phyloP scores from a whole-genome alignment of 1,139 yeast genomes.

The Blastobotrys buckinghamii region DNA sequence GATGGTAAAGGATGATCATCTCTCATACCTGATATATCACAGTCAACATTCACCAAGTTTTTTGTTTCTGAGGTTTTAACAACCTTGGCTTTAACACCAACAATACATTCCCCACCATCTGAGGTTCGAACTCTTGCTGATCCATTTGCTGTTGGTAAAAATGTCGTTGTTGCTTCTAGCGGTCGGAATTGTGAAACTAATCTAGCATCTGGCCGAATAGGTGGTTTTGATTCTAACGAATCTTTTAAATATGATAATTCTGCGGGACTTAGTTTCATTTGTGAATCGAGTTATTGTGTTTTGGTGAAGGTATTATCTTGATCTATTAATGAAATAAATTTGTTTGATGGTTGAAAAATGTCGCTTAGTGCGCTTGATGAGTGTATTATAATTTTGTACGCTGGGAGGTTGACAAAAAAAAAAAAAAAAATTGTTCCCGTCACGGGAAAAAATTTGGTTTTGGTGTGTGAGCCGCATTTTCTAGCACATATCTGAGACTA shows the following conservation, averaged over 20 bases:
- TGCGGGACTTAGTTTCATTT: constrained; percentile 60
- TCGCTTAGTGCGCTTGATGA: no score
- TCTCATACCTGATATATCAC: constrained; percentile 46
- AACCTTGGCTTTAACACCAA: constrained; percentile 82
- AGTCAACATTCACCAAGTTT: constrained; percentile 62
- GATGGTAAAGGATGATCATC: constrained; percentile 33
- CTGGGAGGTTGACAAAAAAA: no score
- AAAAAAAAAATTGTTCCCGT: no score
- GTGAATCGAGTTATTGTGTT: not conserved
- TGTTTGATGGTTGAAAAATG: no score
- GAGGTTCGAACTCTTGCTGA: constrained; percentile 79
- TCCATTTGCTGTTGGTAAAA: constrained; percentile 84
- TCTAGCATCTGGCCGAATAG: constrained; percentile 82
- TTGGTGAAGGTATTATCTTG: not conserved
- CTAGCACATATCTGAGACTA: no score
- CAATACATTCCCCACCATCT: constrained; percentile 91
- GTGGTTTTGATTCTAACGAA: constrained; percentile 56
- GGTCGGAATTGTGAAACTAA: constrained; percentile 71
- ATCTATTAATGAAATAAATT: no score
- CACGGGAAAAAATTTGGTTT: no score
- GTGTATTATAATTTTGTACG: no score
- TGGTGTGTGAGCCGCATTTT: no score
- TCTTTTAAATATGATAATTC: constrained; percentile 77
- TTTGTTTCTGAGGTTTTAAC: constrained; percentile 44
- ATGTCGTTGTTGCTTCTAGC: constrained; percentile 71